Evolutionary conservation across 1,284 basidiomycete genomes (phyloP).

Genomic region (Apiotrichum mycotoxinovorans): DNA sequence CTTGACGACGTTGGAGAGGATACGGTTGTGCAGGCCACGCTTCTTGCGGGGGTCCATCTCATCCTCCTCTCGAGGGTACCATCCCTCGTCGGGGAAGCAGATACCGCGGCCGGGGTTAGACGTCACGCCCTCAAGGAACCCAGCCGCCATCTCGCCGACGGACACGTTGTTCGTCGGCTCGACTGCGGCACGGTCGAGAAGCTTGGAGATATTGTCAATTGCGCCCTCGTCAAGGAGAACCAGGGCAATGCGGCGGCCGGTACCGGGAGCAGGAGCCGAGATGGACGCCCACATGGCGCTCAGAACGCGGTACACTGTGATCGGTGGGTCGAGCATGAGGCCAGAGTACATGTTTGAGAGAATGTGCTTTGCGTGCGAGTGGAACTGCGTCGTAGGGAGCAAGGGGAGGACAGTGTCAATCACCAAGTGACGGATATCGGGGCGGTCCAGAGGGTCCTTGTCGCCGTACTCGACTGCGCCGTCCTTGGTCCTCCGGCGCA

Average conservation of each 20-base stretch:
- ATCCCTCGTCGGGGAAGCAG: constrained; percentile 83
- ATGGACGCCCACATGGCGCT: constrained; percentile 44
- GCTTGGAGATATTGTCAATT: constrained; percentile 68
- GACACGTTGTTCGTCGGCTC: constrained; percentile 56
- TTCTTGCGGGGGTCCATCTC: constrained; percentile 33
- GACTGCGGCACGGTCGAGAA: constrained; percentile 69
- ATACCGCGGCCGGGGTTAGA: constrained; percentile 77
- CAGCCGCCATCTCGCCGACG: constrained; percentile 74
- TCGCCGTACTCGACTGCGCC: constrained; percentile 35
- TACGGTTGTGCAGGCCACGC: constrained; percentile 72
- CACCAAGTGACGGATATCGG: constrained; percentile 47
- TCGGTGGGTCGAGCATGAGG: constrained; percentile 42
- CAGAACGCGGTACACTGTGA: constrained; percentile 46
- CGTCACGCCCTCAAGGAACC: constrained; percentile 83
- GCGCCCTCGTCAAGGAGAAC: constrained; percentile 52
- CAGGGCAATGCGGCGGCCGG: constrained; percentile 38
- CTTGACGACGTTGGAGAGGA: constrained; percentile 70
- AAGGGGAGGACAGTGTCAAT: constrained; percentile 45
- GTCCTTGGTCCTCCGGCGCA: constrained; percentile 45
- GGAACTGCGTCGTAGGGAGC: constrained; percentile 36
- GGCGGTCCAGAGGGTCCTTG: constrained; percentile 43
- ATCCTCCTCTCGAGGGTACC: constrained; percentile 67
- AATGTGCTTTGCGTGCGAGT: constrained; percentile 37
- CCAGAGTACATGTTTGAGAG: constrained; percentile 43
- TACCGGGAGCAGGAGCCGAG: constrained; percentile 30